A percentile compares a stretch with the other conserved stretches of the same genome.
These are phyloP conservation scores for Melanogaster broomeanus DNA, from an alignment of 768 basidiomycete genomes.

Conservation along the genomic window DNA sequence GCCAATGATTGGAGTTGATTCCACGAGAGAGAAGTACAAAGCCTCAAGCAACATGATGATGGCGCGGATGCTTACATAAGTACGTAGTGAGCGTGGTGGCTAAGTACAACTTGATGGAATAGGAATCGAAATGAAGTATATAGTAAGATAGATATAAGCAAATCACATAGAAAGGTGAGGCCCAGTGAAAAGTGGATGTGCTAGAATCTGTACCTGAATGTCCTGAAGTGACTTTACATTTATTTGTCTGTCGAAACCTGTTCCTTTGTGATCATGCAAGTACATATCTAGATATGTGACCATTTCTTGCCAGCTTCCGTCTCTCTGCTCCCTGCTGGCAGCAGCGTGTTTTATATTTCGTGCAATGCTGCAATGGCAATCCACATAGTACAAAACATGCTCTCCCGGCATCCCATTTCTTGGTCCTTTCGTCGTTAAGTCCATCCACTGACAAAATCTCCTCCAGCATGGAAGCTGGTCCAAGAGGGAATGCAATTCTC, in stretches of 20 bases:
- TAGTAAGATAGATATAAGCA: too few relatives aligned
- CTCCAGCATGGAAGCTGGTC: too few relatives aligned
- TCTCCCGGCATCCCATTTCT: neutral
- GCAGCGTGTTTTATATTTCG: neutral
- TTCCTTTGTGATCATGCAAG: neutral
- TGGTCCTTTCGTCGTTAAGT: neutral
- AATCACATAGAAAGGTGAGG: too few relatives aligned
- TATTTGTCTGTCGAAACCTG: neutral
- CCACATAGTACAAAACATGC: neutral
- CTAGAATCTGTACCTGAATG: neutral
- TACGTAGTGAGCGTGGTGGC: too few relatives aligned
- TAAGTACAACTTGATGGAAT: too few relatives aligned
- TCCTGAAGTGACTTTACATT: neutral
- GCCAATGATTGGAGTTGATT: too few relatives aligned
- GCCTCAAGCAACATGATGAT: too few relatives aligned
- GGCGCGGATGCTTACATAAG: too few relatives aligned
- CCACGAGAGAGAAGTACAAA: too few relatives aligned
- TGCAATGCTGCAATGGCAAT: neutral
- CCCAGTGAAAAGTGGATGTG: neutral
- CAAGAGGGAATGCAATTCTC: too few relatives aligned
- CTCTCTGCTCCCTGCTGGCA: neutral
- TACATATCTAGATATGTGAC: neutral
- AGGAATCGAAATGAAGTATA: too few relatives aligned
- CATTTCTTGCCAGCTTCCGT: neutral
- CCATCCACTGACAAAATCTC: too few relatives aligned